Base-by-base conservation (phyloP, 1,284 basidiomycete species). In the Peniophora sp. region DNA sequence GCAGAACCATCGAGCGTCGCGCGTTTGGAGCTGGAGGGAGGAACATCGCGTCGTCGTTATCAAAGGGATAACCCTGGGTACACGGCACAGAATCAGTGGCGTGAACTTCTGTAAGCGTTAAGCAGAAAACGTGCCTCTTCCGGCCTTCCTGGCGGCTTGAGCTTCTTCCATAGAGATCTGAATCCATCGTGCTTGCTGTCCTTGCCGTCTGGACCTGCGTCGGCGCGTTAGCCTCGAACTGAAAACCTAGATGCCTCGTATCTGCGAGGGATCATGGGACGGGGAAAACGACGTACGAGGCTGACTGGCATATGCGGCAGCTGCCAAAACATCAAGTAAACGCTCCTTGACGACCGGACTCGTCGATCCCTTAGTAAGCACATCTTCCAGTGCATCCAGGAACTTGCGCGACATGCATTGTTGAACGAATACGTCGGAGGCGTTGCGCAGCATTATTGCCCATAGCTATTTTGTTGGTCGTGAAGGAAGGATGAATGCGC, bases 361-460 rank as follows among this genome's bases (percentile, higher is more conserved):
- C 1, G 85, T 88, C 23, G 77, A 71, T 1, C 77, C 60, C 0
- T 75, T 78, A 3, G 67, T 70, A 2, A 89, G 65, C 14, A 85
- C 72, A 23, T 89, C 85, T 56, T 89, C 86, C 8, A 91, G 66
- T 0, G 75, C 81, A 44, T 89, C 84, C 8, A 87, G 65, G 58
- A 90, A 90, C 62, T 90, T 91, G 56, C 81, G 79, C n/a, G 81
- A 75, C 8, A 78, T 75, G 36, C 81, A 83, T 55, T 89, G 83
- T 17, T 73, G 66, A 23, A 87, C 75, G 58, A 90, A 89, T 6
- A 73, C 55, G 11, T 80, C 75, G 0, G 78, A 77, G 2, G 79
- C 83, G 57, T 90, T 89, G 32, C 81, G 79, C 17, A 90, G 72
- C 81, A 91, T 86, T 55, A 91, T 82, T 2, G 85, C 88, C 88